Evolutionary conservation across 75 land plant species (phyloP).

Genomic region (Cupressus sempervirens): DNA sequence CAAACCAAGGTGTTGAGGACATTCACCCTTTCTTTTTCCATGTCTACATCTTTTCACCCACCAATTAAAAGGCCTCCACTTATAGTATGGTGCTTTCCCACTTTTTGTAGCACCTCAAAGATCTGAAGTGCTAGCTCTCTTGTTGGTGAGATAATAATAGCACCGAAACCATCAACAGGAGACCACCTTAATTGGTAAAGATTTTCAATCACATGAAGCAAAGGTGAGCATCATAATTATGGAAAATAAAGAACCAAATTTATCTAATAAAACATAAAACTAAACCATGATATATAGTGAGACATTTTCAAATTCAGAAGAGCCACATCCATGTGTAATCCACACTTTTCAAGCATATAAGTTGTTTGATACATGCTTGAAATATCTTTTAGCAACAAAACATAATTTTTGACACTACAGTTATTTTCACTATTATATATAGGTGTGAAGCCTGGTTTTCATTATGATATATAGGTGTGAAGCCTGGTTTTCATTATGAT

Average conservation of each 20-base stretch:
- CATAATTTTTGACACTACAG: too few relatives aligned
- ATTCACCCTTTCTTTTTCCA: constrained; percentile 75
- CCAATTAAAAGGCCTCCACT: constrained; percentile 97
- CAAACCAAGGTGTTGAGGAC: constrained; percentile 79
- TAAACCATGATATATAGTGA: background rate
- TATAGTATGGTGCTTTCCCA: constrained; percentile 77
- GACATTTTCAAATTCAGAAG: background rate
- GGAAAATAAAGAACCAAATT: background rate
- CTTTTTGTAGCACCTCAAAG: constrained; percentile 77
- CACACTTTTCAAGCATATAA: background rate
- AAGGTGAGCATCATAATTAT: background rate
- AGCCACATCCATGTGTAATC: background rate
- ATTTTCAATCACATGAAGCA: constrained; percentile 77
- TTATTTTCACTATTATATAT: too few relatives aligned
- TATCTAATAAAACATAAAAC: background rate
- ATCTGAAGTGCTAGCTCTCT: constrained; percentile 86
- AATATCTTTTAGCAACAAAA: background rate
- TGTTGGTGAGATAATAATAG: constrained; percentile 94
- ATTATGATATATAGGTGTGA: too few relatives aligned
- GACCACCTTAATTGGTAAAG: constrained; percentile 78
- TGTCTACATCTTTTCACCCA: constrained; percentile 83
- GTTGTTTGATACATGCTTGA: background rate
- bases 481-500: too few relatives aligned
- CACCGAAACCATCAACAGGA: constrained; percentile 87
- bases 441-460: too few relatives aligned